Conservation (phyloP, 768 basidiomycete genomes). For the Dictyophora rubrovolvata region DNA sequence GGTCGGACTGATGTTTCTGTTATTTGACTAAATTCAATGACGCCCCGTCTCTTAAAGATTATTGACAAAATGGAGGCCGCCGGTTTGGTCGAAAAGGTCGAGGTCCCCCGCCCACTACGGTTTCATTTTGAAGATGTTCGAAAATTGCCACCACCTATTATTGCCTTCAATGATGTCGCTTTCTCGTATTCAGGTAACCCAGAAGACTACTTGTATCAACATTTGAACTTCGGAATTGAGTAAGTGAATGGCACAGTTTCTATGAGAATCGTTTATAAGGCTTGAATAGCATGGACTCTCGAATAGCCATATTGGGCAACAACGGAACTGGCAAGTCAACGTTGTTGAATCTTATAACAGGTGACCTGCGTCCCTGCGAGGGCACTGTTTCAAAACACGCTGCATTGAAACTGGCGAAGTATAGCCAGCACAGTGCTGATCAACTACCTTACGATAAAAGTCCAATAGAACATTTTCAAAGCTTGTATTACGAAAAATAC, state of each 20-base stretch:
- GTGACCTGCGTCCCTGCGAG: conserved; percentile 63
- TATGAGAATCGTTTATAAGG: not conserved
- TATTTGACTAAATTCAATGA: not conserved
- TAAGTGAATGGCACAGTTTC: conserved; percentile 27
- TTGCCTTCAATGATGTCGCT: conserved; percentile 90
- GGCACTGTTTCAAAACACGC: conserved; percentile 88
- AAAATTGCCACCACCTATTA: conserved; percentile 92
- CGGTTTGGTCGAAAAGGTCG: conserved; percentile 88
- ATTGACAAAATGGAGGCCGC: conserved; percentile 99
- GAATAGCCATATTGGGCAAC: conserved; percentile 91
- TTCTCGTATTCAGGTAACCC: conserved; percentile 92
- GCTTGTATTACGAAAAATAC: conserved; percentile 66
- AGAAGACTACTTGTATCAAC: conserved; percentile 78
- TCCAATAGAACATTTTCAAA: conserved; percentile 92
- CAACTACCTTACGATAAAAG: conserved; percentile 89
- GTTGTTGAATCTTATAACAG: conserved; percentile 81
- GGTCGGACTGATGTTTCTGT: conserved; percentile 9
- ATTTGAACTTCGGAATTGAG: conserved; percentile 97
- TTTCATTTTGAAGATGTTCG: conserved; percentile 96
- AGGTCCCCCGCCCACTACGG: conserved; percentile 56
- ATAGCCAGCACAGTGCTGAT: conserved; percentile 97
- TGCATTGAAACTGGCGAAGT: conserved; percentile 90
- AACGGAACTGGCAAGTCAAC: conserved; percentile 96
- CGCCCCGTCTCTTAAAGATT: conserved; percentile 33
- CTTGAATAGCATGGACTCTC: conserved; percentile 71